Conservation (phyloP, 2,329 filamentous ascomycete genomes). For the Apiospora phragmitis region DNA sequence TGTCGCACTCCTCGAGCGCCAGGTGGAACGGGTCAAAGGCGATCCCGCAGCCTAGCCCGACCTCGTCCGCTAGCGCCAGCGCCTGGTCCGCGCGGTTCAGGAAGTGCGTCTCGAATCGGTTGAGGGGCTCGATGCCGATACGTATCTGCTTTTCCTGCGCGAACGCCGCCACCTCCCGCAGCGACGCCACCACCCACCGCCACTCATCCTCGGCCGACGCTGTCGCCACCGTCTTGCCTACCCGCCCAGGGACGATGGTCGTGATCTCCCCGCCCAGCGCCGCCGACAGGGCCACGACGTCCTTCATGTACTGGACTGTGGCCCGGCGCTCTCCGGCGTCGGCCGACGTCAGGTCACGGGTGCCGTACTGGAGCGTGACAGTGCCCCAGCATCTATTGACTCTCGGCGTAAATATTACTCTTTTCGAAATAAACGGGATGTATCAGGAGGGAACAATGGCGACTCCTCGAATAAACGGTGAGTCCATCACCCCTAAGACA, state of each 20-base stretch:
- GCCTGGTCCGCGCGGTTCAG: neutral
- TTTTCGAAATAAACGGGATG: too few relatives aligned
- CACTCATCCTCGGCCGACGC: neutral
- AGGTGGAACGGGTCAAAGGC: neutral
- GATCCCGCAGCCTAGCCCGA: neutral
- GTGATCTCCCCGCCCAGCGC: conserved; percentile 19
- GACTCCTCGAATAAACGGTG: too few relatives aligned
- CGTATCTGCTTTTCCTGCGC: neutral
- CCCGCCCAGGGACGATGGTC: conserved; percentile 3
- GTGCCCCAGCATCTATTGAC: conserved; percentile 20
- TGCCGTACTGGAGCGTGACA: conserved; percentile 22
- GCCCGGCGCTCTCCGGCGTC: conserved; percentile 13
- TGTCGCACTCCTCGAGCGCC: neutral
- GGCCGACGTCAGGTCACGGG: conserved; percentile 17
- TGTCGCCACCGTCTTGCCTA: neutral
- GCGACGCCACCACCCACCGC: neutral
- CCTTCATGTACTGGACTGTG: conserved; percentile 21
- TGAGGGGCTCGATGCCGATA: neutral
- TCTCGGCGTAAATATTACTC: too few relatives aligned
- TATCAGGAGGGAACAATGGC: too few relatives aligned
- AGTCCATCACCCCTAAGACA: too few relatives aligned
- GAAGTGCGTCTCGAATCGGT: neutral
- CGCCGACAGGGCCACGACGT: conserved; percentile 17
- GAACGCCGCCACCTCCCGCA: neutral
- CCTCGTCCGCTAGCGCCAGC: neutral